phyloP scores from a whole-genome alignment of 306 rosid species.

The Cucumis sativus region DNA sequence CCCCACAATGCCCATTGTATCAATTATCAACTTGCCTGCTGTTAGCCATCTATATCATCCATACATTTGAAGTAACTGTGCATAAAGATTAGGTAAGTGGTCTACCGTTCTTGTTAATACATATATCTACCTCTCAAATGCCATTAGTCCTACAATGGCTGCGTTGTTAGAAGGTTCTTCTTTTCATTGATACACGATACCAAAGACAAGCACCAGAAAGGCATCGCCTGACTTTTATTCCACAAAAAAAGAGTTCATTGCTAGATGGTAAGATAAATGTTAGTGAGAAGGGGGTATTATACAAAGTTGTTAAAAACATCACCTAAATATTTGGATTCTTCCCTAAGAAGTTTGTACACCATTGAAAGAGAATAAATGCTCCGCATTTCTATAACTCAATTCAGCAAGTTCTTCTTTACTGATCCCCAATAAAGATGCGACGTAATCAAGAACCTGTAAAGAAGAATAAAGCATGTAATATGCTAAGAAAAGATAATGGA shows the following conservation, averaged over 20 bases:
- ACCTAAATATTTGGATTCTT: neutral
- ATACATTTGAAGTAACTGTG: neutral
- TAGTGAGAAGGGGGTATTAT: neutral
- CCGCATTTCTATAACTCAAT: constrained; percentile 28
- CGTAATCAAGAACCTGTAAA: constrained; percentile 36
- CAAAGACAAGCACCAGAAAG: neutral
- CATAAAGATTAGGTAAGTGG: neutral
- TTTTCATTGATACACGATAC: neutral
- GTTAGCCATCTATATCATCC: neutral
- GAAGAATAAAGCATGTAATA: neutral
- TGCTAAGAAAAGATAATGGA: neutral
- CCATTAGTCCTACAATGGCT: neutral
- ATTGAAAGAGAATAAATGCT: constrained; percentile 23
- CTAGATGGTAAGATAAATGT: neutral
- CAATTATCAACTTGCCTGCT: neutral
- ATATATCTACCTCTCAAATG: neutral
- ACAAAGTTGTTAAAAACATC: neutral
- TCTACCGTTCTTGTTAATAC: neutral
- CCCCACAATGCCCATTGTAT: neutral
- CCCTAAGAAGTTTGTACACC: neutral
- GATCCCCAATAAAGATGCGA: constrained; percentile 39
- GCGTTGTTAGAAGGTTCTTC: neutral
- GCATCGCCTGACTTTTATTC: neutral
- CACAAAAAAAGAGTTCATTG: neutral
- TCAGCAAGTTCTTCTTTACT: constrained; percentile 31